Conservation (phyloP, 1,139 yeast species). For the Saccharomyces uvarum region DNA sequence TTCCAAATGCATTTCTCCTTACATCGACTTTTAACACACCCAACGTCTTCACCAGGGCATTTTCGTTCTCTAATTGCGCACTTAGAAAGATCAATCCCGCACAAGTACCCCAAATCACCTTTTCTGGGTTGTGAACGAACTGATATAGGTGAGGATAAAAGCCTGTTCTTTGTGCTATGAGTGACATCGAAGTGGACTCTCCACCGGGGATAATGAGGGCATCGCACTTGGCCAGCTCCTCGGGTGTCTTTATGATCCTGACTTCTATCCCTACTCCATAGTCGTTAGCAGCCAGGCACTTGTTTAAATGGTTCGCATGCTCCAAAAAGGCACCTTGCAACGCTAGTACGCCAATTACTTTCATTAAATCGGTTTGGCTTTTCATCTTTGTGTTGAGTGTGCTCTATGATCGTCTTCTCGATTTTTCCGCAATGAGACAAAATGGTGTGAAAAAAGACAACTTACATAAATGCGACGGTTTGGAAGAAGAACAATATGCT, state of each 20-base stretch:
- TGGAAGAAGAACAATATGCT: not conserved
- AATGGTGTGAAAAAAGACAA: not conserved
- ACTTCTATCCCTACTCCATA: slow-evolving; percentile 25
- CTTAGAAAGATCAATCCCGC: slow-evolving; percentile 73
- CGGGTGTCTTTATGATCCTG: slow-evolving; percentile 47
- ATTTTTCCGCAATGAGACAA: not conserved
- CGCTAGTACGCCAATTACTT: slow-evolving; percentile 60
- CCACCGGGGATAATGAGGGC: slow-evolving; percentile 76
- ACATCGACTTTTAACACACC: slow-evolving; percentile 64
- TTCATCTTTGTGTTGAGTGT: not conserved
- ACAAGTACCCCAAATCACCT: slow-evolving; percentile 80
- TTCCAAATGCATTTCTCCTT: slow-evolving; percentile 68
- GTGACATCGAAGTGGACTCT: slow-evolving; percentile 69
- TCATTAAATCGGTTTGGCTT: not conserved
- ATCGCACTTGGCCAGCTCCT: slow-evolving; percentile 44
- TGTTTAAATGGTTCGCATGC: slow-evolving; percentile 49
- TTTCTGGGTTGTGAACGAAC: slow-evolving; percentile 41
- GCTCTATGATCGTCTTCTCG: not conserved
- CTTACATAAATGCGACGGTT: not conserved
- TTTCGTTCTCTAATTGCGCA: slow-evolving; percentile 47
- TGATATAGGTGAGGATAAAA: slow-evolving; percentile 48
- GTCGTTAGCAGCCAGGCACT: slow-evolving; percentile 30
- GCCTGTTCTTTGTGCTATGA: slow-evolving; percentile 60
- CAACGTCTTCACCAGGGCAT: slow-evolving; percentile 50
- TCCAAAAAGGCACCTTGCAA: slow-evolving; percentile 77